These are phyloP conservation scores for Prunus dulcis DNA, from an alignment of 306 rosid species.

Conservation along the genomic window DNA sequence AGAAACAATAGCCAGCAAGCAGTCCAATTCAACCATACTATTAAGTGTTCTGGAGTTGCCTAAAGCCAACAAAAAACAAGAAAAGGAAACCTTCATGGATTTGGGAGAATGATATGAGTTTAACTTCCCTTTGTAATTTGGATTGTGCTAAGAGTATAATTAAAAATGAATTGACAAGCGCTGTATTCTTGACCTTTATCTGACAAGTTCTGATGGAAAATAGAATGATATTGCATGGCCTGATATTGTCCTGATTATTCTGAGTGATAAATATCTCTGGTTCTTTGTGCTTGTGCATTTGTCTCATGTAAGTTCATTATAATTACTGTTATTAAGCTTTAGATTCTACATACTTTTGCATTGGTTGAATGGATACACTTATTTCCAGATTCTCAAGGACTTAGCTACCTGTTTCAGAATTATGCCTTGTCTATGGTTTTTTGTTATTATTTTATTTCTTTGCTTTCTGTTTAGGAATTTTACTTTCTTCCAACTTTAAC, in stretches of 20 bases:
- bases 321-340: neutral
- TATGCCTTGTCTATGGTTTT: neutral
- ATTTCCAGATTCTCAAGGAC: neutral
- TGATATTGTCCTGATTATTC: constrained; percentile 14
- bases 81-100: neutral
- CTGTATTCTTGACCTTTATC: constrained; percentile 32
- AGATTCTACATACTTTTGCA: neutral
- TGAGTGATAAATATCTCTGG: neutral
- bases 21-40: constrained; percentile 18
- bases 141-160: constrained; percentile 26
- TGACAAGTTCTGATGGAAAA: constrained; percentile 28
- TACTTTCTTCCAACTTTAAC: neutral
- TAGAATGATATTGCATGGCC: constrained; percentile 24
- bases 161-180: constrained; percentile 29
- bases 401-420: neutral
- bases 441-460: neutral
- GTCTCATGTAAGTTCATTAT: neutral
- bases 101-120: constrained; percentile 33
- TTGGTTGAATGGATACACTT: neutral
- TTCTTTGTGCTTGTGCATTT: constrained; percentile 8
- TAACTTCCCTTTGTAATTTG: constrained; percentile 35
- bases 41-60: neutral
- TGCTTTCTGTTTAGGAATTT: neutral
- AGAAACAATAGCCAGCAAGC: constrained; percentile 37
- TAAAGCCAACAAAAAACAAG: neutral